phyloP scores from a whole-genome alignment of 2,329 filamentous ascomycete species.

The Talaromyces pinophilus region DNA sequence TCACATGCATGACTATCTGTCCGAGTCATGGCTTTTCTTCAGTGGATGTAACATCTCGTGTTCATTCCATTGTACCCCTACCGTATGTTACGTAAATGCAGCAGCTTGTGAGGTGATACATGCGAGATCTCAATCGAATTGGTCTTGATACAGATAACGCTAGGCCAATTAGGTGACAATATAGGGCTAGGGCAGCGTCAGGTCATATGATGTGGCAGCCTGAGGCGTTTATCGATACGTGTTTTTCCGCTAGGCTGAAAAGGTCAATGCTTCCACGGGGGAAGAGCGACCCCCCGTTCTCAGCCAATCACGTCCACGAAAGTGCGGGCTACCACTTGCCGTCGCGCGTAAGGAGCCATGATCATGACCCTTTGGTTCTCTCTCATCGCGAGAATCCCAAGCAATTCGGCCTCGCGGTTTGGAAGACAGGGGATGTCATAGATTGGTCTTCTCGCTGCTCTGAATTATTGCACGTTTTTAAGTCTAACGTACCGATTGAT shows the following conservation, averaged over 20 bases:
- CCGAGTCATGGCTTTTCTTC: neutral
- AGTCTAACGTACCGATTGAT: neutral
- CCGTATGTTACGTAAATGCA: constrained; percentile 4
- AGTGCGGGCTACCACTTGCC: constrained; percentile 10
- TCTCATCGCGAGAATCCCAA: constrained; percentile 6
- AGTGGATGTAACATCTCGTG: neutral
- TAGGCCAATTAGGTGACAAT: neutral
- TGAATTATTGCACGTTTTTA: neutral
- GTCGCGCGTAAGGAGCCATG: constrained; percentile 11
- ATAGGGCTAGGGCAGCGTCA: constrained; percentile 1
- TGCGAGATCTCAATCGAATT: neutral
- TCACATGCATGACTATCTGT: constrained; percentile 14
- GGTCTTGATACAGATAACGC: constrained; percentile 6
- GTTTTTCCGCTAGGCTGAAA: constrained; percentile 13
- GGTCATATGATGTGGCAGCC: constrained; percentile 4
- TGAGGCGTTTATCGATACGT: constrained; percentile 18
- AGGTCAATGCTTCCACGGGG: neutral
- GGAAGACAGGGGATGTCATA: neutral
- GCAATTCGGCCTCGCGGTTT: neutral
- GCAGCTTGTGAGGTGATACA: neutral
- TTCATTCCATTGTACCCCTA: neutral
- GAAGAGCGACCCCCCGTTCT: neutral
- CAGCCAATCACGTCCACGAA: constrained; percentile 12
- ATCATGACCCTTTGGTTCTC: neutral
- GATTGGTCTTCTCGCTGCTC: neutral